Evolutionary conservation across 176 grass and related monocot genomes (phyloP), one percentile per base, ranked within the genome.

Genomic region (Carex cristatella): DNA sequence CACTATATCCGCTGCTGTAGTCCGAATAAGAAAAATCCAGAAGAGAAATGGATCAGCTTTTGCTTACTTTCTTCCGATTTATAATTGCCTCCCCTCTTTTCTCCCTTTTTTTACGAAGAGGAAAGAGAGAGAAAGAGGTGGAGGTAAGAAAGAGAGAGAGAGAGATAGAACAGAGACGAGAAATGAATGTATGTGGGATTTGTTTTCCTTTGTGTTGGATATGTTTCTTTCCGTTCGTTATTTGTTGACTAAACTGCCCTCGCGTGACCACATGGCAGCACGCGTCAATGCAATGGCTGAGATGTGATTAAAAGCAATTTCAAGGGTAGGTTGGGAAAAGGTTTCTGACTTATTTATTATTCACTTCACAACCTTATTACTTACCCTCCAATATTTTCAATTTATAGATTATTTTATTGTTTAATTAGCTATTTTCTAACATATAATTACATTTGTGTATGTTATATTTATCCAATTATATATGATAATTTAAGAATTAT

Each of bases 241-340:
- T 67, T 68, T 7, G 19, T 61, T 85, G 94, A 97, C 94, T 58
- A 67, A 72, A 90, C 58, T 97, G 42, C 90, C 94, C 94, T 69
- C 65, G 55, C 65, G 61, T 75, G 54, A 76, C 85, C 73, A 53
- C 35, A 75, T 30, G 9, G 38, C 30, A 51, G 23, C 38, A 38
- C 58, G 2, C 61, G 12, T 46, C 40, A 15, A 81, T 28, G 2
- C 0, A 33, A 2, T 18, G 44, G n/a, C 31, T 1, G 1, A 81
- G 14, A 5, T 10, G 57, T 79, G 5, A 57, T 61, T 80, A 28
- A 49, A 30, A n/a, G 10, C 7, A 37, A 13, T 0, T 65, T 10
- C 18, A 3, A 27, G 81, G 61, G 63, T 69, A 69, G 14, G 35
- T 37, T 27, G 7, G 19, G 44, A n/a, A 55, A 69, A 35, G 4